Base-by-base conservation (phyloP, 805 yeast genomes). In the Scheffersomyces amazonensis region DNA sequence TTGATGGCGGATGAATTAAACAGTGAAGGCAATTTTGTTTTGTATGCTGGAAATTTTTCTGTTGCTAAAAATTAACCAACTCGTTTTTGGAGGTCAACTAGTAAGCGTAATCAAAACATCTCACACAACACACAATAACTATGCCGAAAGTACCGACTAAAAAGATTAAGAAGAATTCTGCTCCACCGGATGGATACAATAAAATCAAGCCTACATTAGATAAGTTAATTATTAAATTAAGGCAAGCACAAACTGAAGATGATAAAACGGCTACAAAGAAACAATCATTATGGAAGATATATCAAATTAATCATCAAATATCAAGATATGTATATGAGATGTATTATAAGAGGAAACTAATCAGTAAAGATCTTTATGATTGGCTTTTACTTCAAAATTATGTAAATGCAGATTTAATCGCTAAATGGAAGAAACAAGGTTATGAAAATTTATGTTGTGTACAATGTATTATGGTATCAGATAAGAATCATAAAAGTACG, bases 361-460 rank as follows among this genome's bases (percentile, higher is more conserved):
- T 89, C 15, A 73, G 83, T 1, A 64, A 69, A 34, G 82, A 81
- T 27, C 64, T 89, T 6, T 89, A 87, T 58, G 80, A 80, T 31
- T 89, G 88, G 83, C 62, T 88, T 16, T 51, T 87, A 32, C 75
- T 75, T 49, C 80, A 85, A 48, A 75, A 77, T 41, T 76, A 78
- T 44, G 85, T 77, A 2, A 91, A 89, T 53, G 76, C 68, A 5
- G 73, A 78, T 31, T 62, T 89, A 39, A 86, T 89, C 21, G 91
- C 96, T 16, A 89, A 67, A 45, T 83, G 90, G 90, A 80, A 78
- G 59, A 82, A 81, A 52, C 81, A 77, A 52, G 96, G 96, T 8
- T 89, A 89, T 57, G 96, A 89, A 54, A 76, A 82, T 39, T 63
- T 89, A 33, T 89, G 97, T 54, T 89, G 97, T 56, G 58, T 89